A percentile compares a stretch with the other conserved stretches of the same genome.
Evolutionary conservation across 768 basidiomycete genomes (phyloP).

Genomic region (Nidularia sp.): DNA sequence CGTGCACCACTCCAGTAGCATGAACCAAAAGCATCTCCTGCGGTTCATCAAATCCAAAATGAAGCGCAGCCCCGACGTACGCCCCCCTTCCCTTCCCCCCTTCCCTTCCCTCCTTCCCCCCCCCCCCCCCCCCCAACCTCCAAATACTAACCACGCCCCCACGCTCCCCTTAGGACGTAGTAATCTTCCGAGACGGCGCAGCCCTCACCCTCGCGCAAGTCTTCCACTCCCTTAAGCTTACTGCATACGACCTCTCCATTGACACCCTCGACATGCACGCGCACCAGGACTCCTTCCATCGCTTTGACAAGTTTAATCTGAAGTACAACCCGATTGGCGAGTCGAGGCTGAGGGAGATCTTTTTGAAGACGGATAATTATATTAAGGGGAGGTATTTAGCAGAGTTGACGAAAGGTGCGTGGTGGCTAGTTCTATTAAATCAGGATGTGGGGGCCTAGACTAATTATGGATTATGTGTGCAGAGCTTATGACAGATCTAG

Average conservation of each 20-base stretch:
- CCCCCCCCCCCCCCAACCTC: not conserved
- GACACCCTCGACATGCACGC: conserved; percentile 99
- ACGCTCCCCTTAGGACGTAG: conserved; percentile 64
- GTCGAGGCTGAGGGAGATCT: conserved; percentile 91
- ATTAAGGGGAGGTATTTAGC: conserved; percentile 92
- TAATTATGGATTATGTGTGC: not conserved
- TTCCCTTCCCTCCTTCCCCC: not conserved
- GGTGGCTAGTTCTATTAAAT: not conserved
- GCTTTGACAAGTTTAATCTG: conserved; percentile 97
- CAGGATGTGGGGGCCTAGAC: no score
- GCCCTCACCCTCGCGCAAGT: conserved; percentile 88
- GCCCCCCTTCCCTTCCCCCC: conserved; percentile 9
- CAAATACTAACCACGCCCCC: not conserved
- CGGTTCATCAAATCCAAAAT: conserved; percentile 99
- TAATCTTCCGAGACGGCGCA: conserved; percentile 91
- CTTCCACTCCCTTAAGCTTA: conserved; percentile 92
- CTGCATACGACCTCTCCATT: conserved; percentile 96
- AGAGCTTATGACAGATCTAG: conserved; percentile 31
- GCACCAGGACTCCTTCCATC: conserved; percentile 96
- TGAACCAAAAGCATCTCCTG: conserved; percentile 98
- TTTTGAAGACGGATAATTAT: conserved; percentile 96
- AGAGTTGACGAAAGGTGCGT: conserved; percentile 83
- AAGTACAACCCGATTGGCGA: conserved; percentile 98
- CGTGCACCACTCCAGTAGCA: conserved; percentile 96
- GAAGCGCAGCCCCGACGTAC: conserved; percentile 79